A percentile compares a stretch with the other conserved stretches of the same genome.
Conservation (phyloP, 805 yeast genomes). For the Candida vaughaniae region DNA sequence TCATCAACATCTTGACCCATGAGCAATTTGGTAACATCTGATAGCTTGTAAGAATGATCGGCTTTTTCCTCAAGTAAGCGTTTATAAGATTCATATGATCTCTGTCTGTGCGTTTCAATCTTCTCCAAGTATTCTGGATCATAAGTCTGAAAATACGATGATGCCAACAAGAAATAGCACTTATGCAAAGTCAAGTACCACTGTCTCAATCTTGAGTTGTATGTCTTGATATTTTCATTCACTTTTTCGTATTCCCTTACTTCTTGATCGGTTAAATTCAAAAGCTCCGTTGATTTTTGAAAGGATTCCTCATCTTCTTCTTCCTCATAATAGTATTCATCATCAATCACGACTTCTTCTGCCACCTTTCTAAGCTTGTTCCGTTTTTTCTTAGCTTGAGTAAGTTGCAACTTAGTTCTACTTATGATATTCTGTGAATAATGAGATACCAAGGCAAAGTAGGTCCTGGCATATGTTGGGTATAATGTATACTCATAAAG, state of each 20-base stretch:
- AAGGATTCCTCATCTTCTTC: conserved; percentile 18
- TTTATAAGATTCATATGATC: not conserved
- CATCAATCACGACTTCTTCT: conserved; percentile 18
- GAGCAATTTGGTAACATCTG: conserved; percentile 1
- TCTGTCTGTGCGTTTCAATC: conserved; percentile 4
- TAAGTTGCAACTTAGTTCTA: conserved; percentile 20
- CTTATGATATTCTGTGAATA: conserved; percentile 22
- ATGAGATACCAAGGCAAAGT: conserved; percentile 26
- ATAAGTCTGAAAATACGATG: conserved; percentile 60
- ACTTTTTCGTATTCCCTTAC: conserved; percentile 11
- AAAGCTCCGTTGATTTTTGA: conserved; percentile 5
- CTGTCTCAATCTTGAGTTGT: conserved; percentile 37
- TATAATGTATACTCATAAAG: conserved; percentile 56
- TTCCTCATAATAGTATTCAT: no score
- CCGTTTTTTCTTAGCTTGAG: conserved; percentile 12
- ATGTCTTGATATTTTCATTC: conserved; percentile 24
- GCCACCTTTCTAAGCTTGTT: conserved; percentile 13
- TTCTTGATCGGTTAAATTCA: conserved; percentile 9
- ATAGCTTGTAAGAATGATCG: not conserved
- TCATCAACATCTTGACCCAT: not conserved
- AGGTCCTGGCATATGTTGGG: conserved; percentile 50
- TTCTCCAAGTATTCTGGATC: conserved; percentile 31
- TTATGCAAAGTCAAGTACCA: conserved; percentile 71
- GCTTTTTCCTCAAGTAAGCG: not conserved
- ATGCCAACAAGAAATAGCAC: conserved; percentile 73